phyloP scores from a whole-genome alignment of 2,329 filamentous ascomycete genomes.

The Lizonia empirigonia region DNA sequence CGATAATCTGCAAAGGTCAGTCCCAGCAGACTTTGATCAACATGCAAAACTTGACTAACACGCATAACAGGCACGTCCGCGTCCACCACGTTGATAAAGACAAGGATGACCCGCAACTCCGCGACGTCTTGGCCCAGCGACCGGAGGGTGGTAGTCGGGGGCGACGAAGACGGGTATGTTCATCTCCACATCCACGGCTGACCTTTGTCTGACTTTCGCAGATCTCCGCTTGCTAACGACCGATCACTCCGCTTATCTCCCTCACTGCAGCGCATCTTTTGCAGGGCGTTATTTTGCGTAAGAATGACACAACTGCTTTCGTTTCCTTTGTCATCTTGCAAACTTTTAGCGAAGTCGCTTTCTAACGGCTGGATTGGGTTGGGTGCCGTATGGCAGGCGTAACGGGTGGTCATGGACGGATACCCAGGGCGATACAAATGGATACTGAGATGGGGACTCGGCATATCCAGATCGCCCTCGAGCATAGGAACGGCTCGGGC shows the following conservation, averaged over 20 bases:
- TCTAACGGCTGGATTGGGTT: slow-evolving; percentile 1
- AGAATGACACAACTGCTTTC: neutral
- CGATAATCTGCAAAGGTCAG: slow-evolving; percentile 91
- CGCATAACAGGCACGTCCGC: slow-evolving; percentile 75
- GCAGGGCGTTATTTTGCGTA: neutral
- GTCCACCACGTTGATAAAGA: slow-evolving; percentile 90
- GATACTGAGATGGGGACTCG: neutral
- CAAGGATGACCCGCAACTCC: slow-evolving; percentile 80
- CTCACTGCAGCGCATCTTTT: neutral
- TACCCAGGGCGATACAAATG: neutral
- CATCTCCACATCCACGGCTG: neutral
- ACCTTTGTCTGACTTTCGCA: neutral
- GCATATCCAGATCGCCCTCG: neutral
- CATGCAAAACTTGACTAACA: neutral
- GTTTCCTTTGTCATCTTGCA: neutral
- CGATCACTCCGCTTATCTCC: too few species aligned
- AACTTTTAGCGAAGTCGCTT: slow-evolving; percentile 12
- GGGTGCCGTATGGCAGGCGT: slow-evolving; percentile 9
- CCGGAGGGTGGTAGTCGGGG: slow-evolving; percentile 84
- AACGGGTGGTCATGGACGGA: slow-evolving; percentile 6
- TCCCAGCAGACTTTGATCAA: slow-evolving; percentile 14
- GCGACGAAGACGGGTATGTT: slow-evolving; percentile 68
- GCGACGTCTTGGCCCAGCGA: slow-evolving; percentile 84
- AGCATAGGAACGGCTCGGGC: slow-evolving; percentile 5
- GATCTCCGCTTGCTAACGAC: slow-evolving; percentile 14